phyloP scores from a whole-genome alignment of 257 asterid species.

The Sherardia arvensis region DNA sequence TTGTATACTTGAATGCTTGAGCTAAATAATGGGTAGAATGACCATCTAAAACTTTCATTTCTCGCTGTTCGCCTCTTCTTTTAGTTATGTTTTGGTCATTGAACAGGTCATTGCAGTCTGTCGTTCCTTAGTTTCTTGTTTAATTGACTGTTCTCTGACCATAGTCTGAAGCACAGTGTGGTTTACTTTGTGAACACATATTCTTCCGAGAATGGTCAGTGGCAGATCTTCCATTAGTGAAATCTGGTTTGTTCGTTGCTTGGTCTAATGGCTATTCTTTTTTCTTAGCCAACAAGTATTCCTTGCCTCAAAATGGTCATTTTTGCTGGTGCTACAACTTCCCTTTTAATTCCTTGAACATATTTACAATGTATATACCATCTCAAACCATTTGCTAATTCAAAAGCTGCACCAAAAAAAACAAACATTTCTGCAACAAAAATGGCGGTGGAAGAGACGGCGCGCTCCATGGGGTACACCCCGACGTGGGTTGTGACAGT shows the following conservation, averaged over 20 bases:
- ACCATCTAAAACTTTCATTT: slow-evolving; percentile 4
- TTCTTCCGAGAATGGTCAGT: neutral
- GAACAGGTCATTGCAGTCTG: neutral
- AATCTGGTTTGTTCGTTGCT: slow-evolving; percentile 40
- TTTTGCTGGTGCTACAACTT: neutral
- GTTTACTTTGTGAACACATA: neutral
- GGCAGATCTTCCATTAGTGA: neutral
- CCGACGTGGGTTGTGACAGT: slow-evolving; percentile 79
- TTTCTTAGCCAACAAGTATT: slow-evolving; percentile 24
- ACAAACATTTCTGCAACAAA: neutral
- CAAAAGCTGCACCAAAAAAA: neutral
- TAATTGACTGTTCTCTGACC: neutral
- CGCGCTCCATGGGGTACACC: slow-evolving; percentile 50
- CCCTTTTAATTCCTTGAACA: neutral
- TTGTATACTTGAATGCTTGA: slow-evolving; percentile 13
- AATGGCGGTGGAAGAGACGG: slow-evolving; percentile 23
- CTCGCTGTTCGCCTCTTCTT: neutral
- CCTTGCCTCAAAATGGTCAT: slow-evolving; percentile 30
- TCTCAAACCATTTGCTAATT: neutral
- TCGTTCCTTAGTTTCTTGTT: neutral
- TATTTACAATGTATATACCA: neutral
- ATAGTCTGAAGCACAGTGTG: neutral
- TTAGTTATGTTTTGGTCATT: neutral
- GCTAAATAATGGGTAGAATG: slow-evolving; percentile 3
- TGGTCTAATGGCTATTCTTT: slow-evolving; percentile 16